Evolutionary conservation across 371 early-diverging fungal genomes (phyloP).

Genomic region (Blastocladiella emersonii): DNA sequence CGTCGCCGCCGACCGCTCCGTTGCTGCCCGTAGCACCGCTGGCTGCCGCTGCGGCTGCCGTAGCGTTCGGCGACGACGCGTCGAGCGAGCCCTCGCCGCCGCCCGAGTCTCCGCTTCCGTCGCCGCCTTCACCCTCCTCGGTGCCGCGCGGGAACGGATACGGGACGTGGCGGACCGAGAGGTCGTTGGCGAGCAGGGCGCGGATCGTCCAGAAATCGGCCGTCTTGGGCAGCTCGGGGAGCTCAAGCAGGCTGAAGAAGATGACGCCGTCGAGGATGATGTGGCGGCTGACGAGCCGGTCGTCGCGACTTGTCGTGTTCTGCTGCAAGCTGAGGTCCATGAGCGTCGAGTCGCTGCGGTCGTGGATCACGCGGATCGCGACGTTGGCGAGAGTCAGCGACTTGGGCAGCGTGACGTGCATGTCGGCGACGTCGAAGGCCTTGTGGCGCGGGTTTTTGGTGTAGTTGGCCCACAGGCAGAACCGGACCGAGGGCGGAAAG

Average conservation of each 20-base stretch:
- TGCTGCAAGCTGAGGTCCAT: slow-evolving; percentile 13
- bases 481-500: slow-evolving; percentile 9
- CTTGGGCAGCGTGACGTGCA: slow-evolving; percentile 16
- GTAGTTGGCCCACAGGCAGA: slow-evolving; percentile 33
- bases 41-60: no score
- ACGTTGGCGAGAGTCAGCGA: slow-evolving; percentile 29
- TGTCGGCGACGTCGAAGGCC: background rate
- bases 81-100: background rate
- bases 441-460: slow-evolving; percentile 19
- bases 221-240: slow-evolving; percentile 29
- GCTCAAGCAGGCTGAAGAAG: slow-evolving; percentile 25
- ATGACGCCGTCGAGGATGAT: slow-evolving; percentile 26
- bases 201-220: slow-evolving; percentile 27
- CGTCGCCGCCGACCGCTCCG: background rate
- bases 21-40: no score
- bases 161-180: slow-evolving; percentile 17
- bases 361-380: slow-evolving; percentile 29
- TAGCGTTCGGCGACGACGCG: no score
- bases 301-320: no score
- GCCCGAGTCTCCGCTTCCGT: slow-evolving; percentile 7
- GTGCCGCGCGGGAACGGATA: slow-evolving; percentile 23
- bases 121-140: slow-evolving; percentile 15
- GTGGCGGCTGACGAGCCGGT: no score
- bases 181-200: slow-evolving; percentile 21
- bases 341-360: slow-evolving; percentile 11